Evolutionary conservation across 345 rosid genomes (phyloP).

Genomic region (Odontarrhena argentea): DNA sequence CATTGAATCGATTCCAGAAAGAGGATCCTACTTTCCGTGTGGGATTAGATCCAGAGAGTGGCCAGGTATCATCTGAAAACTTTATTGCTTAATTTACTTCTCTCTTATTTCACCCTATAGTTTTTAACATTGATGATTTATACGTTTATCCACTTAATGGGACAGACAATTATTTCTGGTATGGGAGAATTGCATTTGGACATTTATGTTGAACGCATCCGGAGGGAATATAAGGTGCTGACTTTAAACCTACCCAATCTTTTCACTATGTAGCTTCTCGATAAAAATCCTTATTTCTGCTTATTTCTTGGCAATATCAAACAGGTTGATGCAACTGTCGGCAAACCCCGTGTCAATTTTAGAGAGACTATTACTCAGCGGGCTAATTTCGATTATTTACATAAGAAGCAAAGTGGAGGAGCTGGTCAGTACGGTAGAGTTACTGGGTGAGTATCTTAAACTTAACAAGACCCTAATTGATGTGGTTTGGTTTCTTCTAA

Average conservation of each 20-base stretch:
- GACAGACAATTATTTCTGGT: constrained; percentile 97
- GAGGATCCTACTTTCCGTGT: constrained; percentile 99
- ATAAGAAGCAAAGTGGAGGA: constrained; percentile 98
- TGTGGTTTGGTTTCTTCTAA: constrained; percentile 2
- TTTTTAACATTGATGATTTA: constrained; percentile 8
- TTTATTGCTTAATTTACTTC: background rate
- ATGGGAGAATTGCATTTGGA: constrained; percentile 99
- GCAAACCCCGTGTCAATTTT: constrained; percentile 97
- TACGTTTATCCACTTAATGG: constrained; percentile 14
- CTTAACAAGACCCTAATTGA: background rate
- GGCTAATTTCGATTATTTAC: constrained; percentile 92
- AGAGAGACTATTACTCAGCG: constrained; percentile 91
- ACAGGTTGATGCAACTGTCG: constrained; percentile 96
- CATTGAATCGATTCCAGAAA: constrained; percentile 88
- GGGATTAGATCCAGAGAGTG: constrained; percentile 97
- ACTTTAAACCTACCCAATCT: constrained; percentile 20
- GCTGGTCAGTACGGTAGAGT: constrained; percentile 98
- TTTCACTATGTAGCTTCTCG: background rate
- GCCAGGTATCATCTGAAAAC: constrained; percentile 59
- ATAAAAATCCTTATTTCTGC: background rate
- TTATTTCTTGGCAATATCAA: constrained; percentile 9
- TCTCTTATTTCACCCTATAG: background rate
- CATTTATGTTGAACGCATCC: constrained; percentile 90
- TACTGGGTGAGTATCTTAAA: constrained; percentile 61
- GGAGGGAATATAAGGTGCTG: constrained; percentile 88